A percentile compares a stretch with the other conserved stretches of the same genome.
Conservation (phyloP, 306 rosid genomes). For the Spatholobus suberectus region DNA sequence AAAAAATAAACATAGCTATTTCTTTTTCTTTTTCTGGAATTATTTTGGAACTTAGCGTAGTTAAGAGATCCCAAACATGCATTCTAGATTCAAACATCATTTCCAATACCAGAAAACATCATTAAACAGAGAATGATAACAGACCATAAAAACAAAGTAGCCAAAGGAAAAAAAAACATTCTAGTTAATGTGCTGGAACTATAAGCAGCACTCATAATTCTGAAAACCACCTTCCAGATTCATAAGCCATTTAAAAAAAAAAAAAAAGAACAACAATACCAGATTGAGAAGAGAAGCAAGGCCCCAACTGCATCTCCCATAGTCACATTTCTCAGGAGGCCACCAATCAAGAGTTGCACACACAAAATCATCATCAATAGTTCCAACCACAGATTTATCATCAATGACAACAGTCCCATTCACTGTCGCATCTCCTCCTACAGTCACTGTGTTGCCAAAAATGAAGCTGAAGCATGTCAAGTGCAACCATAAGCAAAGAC, state of each 20-base stretch:
- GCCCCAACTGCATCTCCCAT: constrained; percentile 95
- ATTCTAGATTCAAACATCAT: constrained; percentile 29
- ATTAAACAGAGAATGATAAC: too few relatives aligned
- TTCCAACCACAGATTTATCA: constrained; percentile 67
- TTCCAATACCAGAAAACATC: not conserved
- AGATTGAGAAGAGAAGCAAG: constrained; percentile 88
- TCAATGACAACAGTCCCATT: constrained; percentile 61
- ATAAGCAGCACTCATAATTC: too few relatives aligned
- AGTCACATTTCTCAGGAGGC: constrained; percentile 99
- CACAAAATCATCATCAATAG: constrained; percentile 80
- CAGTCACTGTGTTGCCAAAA: constrained; percentile 33
- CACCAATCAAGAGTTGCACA: constrained; percentile 99
- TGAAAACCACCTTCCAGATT: too few relatives aligned
- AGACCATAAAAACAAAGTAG: too few relatives aligned
- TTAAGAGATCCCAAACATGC: constrained; percentile 2
- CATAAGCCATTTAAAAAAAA: too few relatives aligned
- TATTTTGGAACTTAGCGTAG: constrained; percentile 32
- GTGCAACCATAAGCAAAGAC: constrained; percentile 52
- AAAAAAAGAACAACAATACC: constrained; percentile 48
- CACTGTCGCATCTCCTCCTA: constrained; percentile 34
- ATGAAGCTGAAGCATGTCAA: constrained; percentile 47
- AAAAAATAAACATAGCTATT: not conserved
- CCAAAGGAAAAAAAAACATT: too few relatives aligned
- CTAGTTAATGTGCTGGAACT: too few relatives aligned
- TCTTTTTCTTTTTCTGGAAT: not conserved